phyloP scores from a whole-genome alignment of 2,329 filamentous ascomycete species.

The Exophiala sp. region DNA sequence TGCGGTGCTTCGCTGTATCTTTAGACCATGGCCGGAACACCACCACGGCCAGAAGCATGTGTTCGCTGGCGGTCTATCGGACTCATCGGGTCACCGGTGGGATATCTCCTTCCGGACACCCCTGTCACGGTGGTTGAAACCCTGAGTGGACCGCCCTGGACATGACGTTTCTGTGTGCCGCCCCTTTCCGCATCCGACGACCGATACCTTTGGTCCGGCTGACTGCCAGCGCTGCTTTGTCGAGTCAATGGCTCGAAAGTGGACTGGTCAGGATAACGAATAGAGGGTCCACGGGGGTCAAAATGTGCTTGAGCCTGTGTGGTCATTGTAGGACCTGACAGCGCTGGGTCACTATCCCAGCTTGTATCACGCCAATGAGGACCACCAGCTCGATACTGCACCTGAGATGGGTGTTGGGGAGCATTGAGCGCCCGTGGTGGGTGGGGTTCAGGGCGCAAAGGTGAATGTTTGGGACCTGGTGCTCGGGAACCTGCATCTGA shows the following conservation, averaged over 20 bases:
- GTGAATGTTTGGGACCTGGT: slow-evolving; percentile 9
- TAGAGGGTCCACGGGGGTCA: slow-evolving; percentile 16
- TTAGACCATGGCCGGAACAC: slow-evolving; percentile 15
- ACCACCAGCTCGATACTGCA: slow-evolving; percentile 10
- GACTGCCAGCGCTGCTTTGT: slow-evolving; percentile 24
- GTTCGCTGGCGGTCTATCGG: slow-evolving; percentile 21
- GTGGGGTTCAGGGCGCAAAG: slow-evolving; percentile 22
- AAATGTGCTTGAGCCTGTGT: slow-evolving; percentile 11
- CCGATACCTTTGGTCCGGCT: slow-evolving; percentile 18
- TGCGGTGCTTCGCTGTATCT: background rate
- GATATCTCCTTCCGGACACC: slow-evolving; percentile 27
- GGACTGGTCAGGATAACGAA: slow-evolving; percentile 17
- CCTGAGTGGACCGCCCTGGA: slow-evolving; percentile 8
- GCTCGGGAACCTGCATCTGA: slow-evolving; percentile 25
- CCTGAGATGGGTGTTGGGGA: slow-evolving; percentile 6
- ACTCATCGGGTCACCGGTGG: slow-evolving; percentile 21
- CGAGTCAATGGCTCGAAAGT: slow-evolving; percentile 19
- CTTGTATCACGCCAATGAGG: slow-evolving; percentile 19
- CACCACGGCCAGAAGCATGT: slow-evolving; percentile 15
- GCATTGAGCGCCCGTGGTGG: slow-evolving; percentile 19
- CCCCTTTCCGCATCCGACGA: slow-evolving; percentile 20
- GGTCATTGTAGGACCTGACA: slow-evolving; percentile 6
- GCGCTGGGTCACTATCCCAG: slow-evolving; percentile 15
- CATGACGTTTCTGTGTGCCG: slow-evolving; percentile 12
- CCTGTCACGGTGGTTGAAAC: slow-evolving; percentile 23